phyloP scores from a whole-genome alignment of 805 yeast species.

The Blastobotrys mokoenaii region DNA sequence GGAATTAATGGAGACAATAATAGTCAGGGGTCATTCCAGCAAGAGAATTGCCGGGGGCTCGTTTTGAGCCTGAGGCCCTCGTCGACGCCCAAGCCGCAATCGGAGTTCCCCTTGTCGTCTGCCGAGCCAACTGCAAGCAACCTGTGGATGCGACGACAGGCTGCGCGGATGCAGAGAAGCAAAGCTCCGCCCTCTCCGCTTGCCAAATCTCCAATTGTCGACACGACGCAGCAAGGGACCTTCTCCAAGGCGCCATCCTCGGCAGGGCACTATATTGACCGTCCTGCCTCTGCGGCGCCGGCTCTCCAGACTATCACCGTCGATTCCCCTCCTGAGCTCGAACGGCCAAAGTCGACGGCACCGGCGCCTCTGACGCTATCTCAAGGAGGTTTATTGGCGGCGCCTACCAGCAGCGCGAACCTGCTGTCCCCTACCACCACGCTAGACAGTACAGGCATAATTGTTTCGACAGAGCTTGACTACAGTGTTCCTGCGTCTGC shows the following conservation, averaged over 20 bases:
- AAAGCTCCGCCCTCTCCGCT: not conserved
- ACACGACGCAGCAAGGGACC: too few species aligned
- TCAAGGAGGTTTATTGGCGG: too few species aligned
- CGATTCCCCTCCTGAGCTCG: conserved; percentile 2
- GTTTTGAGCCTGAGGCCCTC: conserved; percentile 4
- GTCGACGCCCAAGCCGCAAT: not conserved
- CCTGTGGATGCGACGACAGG: conserved; percentile 16
- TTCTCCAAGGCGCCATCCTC: not conserved
- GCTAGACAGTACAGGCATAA: too few species aligned
- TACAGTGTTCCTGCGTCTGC: too few species aligned
- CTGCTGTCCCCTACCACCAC: too few species aligned
- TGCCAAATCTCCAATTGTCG: not conserved
- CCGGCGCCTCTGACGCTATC: conserved; percentile 1
- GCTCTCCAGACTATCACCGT: not conserved
- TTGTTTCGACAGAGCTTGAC: too few species aligned
- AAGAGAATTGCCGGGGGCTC: not conserved
- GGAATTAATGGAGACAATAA: conserved; percentile 2
- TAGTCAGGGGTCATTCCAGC: not conserved
- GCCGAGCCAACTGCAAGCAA: conserved; percentile 1
- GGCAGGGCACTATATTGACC: not conserved
- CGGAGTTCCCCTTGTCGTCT: conserved; percentile 1
- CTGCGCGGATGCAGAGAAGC: conserved; percentile 8
- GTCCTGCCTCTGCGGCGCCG: not conserved
- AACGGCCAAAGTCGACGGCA: not conserved
- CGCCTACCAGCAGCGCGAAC: too few species aligned